A percentile compares a stretch with the other conserved stretches of the same genome.
phyloP scores from a whole-genome alignment of 2,329 filamentous ascomycete genomes.

The Aspergillus pseudotamarii region DNA sequence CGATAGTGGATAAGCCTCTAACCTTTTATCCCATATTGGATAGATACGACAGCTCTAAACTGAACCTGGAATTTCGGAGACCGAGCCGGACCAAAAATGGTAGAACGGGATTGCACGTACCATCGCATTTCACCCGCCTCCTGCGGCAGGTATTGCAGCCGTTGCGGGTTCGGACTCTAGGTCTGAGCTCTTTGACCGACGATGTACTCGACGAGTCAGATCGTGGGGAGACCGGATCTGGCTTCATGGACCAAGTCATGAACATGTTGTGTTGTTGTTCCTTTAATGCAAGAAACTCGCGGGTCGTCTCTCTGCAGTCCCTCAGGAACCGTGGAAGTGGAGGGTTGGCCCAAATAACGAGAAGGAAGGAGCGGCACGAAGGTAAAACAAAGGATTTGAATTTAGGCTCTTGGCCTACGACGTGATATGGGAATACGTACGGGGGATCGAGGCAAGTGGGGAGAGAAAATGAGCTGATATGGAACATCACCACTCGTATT shows the following conservation, averaged over 20 bases:
- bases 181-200: background rate
- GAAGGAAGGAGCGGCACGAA: background rate
- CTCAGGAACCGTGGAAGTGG: background rate
- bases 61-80: background rate
- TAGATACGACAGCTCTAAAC: background rate
- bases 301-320: background rate
- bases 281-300: background rate
- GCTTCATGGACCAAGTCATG: background rate
- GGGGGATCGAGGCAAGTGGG: background rate
- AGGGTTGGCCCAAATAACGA: background rate
- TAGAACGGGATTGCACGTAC: background rate
- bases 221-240: background rate
- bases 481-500: background rate
- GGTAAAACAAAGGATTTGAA: background rate
- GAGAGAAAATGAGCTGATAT: background rate
- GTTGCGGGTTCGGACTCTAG: constrained; percentile 3
- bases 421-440: background rate
- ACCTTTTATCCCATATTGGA: background rate
- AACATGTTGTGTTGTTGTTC: background rate
- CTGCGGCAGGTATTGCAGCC: constrained; percentile 12
- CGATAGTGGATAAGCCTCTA: background rate
- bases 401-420: background rate
- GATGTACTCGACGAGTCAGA: background rate
- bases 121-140: constrained; percentile 13
- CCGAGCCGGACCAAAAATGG: background rate